Percentiles rank a stretch among this genome's conserved stretches.
Conservation (phyloP, 257 asterid species). For the Misopates orontium region DNA sequence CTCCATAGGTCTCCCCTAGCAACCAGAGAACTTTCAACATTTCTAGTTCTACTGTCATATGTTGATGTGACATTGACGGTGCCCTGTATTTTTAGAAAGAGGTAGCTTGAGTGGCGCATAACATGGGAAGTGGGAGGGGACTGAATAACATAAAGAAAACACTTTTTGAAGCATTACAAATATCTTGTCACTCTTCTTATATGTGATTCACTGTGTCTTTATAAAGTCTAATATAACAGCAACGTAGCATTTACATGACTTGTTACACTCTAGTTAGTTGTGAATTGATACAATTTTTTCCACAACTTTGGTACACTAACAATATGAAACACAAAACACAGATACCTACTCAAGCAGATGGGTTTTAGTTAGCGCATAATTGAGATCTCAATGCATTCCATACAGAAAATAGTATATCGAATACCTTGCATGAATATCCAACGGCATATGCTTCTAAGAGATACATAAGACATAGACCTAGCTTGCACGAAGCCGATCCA, state of each 20-base stretch:
- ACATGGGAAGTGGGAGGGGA: too few species aligned
- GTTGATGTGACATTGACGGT: constrained; percentile 75
- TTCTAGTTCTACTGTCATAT: constrained; percentile 73
- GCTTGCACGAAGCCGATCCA: not conserved
- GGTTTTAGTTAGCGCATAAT: not conserved
- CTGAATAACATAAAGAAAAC: not conserved
- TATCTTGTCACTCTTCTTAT: not conserved
- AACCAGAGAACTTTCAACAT: constrained; percentile 71
- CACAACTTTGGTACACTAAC: not conserved
- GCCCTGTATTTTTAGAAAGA: constrained; percentile 54
- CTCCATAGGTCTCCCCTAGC: constrained; percentile 99
- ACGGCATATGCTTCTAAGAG: not conserved
- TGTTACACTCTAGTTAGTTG: not conserved
- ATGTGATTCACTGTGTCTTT: not conserved
- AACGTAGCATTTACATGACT: not conserved
- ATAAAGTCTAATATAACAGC: not conserved
- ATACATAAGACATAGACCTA: not conserved
- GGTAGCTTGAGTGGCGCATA: not conserved
- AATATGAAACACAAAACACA: not conserved
- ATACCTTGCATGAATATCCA: too few species aligned
- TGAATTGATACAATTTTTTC: not conserved
- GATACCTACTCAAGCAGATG: constrained; percentile 12
- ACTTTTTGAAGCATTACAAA: not conserved
- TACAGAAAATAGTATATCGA: too few species aligned
- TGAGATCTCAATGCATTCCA: not conserved